phyloP scores from a whole-genome alignment of 345 rosid genomes.

The Cochlearia excelsa region DNA sequence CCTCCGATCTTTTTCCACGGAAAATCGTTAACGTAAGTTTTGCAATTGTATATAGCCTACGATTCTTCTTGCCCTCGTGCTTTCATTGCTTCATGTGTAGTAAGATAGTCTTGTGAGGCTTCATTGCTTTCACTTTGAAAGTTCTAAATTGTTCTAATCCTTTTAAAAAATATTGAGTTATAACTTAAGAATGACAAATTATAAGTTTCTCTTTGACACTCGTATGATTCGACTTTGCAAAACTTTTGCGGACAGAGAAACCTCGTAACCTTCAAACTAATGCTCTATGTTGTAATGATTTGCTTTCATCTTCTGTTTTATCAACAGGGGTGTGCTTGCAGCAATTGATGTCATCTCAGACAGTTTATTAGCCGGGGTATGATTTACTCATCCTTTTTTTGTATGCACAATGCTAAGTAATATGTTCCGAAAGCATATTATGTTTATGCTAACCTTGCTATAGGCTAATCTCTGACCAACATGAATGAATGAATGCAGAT shows the following conservation, averaged over 20 bases:
- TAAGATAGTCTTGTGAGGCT: constrained; percentile 1
- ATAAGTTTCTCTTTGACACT: neutral
- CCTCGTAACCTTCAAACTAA: neutral
- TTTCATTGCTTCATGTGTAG: constrained; percentile 5
- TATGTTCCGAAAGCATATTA: neutral
- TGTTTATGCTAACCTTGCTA: too few relatives aligned
- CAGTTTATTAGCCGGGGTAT: constrained; percentile 77
- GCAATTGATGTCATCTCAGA: constrained; percentile 82
- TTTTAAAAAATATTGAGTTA: neutral
- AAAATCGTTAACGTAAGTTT: constrained; percentile 90
- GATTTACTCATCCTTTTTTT: constrained; percentile 26
- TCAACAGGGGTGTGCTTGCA: constrained; percentile 86
- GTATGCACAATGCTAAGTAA: neutral
- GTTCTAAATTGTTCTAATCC: constrained; percentile 2
- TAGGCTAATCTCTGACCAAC: neutral
- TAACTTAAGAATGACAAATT: neutral
- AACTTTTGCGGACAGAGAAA: too few relatives aligned
- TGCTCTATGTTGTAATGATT: neutral
- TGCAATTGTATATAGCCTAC: constrained; percentile 1
- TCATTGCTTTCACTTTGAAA: neutral
- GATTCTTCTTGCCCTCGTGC: neutral
- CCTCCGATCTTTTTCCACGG: constrained; percentile 97
- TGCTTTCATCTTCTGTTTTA: constrained; percentile 4
- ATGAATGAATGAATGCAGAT: constrained; percentile 46
- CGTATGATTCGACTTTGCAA: too few relatives aligned